phyloP scores from a whole-genome alignment of 345 rosid genomes.

The Camelina neglecta region DNA sequence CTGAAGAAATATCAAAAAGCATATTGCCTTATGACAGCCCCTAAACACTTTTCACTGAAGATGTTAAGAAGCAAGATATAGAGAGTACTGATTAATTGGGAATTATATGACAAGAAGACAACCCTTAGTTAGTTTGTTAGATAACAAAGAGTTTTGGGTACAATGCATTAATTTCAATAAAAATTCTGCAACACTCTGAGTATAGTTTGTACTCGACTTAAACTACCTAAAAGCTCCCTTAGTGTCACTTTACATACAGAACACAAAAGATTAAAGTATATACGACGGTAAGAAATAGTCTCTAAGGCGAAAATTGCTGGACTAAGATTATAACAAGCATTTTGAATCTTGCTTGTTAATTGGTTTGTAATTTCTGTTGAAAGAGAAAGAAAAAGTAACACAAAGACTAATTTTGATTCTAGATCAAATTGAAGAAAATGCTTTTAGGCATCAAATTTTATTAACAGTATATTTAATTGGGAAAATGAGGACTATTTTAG shows the following conservation, averaged over 20 bases:
- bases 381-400: background rate
- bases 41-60: background rate
- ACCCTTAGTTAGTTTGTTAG: background rate
- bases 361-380: background rate
- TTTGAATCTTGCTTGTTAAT: background rate
- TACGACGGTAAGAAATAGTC: background rate
- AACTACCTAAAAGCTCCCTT: background rate
- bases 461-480: background rate
- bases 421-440: background rate
- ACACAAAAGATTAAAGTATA: background rate
- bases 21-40: background rate
- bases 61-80: too few relatives aligned
- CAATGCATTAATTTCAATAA: background rate
- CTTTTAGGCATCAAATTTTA: background rate
- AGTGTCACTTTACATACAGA: background rate
- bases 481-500: background rate
- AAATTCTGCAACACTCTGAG: background rate
- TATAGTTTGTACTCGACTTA: constrained; percentile 1
- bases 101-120: background rate
- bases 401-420: background rate
- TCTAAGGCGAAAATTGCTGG: background rate
- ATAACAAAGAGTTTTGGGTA: background rate
- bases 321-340: background rate
- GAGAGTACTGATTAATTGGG: background rate
- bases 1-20: background rate